A percentile compares a stretch with the other conserved stretches of the same genome.
These are phyloP conservation scores for Dalbergia cultrata DNA, from an alignment of 306 rosid genomes.

Conservation along the genomic window DNA sequence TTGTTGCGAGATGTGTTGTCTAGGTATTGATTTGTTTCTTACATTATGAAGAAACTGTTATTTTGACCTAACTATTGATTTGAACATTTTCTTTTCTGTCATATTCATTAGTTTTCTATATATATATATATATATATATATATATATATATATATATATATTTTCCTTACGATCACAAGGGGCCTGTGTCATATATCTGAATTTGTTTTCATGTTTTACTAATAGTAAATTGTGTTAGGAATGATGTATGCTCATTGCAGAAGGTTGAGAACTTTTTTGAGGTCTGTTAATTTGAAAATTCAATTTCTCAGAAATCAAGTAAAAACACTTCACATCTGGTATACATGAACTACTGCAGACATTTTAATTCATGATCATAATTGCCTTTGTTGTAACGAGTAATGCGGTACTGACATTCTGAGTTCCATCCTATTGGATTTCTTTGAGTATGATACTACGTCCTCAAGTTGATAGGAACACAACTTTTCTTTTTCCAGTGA, in stretches of 20 bases:
- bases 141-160: no score
- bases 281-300: background rate
- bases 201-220: slow-evolving; percentile 23
- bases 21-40: slow-evolving; percentile 65
- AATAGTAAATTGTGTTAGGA: slow-evolving; percentile 1
- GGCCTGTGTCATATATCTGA: slow-evolving; percentile 6
- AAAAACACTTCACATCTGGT: slow-evolving; percentile 19
- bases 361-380: slow-evolving; percentile 20
- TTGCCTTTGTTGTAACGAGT: slow-evolving; percentile 14
- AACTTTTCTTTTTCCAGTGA: slow-evolving; percentile 59
- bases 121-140: no score
- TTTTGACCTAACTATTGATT: background rate
- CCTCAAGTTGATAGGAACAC: slow-evolving; percentile 40
- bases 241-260: slow-evolving; percentile 1
- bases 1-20: slow-evolving; percentile 66
- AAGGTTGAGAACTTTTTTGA: background rate
- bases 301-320: slow-evolving; percentile 13
- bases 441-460: slow-evolving; percentile 31
- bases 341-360: background rate
- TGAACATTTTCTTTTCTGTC: background rate
- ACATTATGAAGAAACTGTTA: slow-evolving; percentile 18
- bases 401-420: slow-evolving; percentile 12
- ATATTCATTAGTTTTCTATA: background rate
- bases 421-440: background rate
- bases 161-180: background rate